These are phyloP conservation scores for Nothomitra cinnamomea DNA, from an alignment of 2,329 filamentous ascomycete genomes.

Conservation along the genomic window DNA sequence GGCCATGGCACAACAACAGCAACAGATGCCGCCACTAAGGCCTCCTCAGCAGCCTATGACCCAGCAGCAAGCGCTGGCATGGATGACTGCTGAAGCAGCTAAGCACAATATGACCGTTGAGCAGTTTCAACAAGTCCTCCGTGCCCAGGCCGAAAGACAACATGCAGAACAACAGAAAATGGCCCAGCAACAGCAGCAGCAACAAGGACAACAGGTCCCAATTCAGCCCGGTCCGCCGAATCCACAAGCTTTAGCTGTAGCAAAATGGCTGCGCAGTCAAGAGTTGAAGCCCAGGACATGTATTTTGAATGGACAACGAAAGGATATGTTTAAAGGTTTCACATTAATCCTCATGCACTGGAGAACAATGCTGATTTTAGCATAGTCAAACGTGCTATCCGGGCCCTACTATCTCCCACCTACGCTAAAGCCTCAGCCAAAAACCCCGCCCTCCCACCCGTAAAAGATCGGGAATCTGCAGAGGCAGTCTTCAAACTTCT, in stretches of 20 bases:
- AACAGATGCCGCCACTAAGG: neutral
- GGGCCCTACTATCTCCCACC: constrained; percentile 71
- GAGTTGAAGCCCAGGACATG: constrained; percentile 79
- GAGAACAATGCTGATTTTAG: constrained; percentile 1
- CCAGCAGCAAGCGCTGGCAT: constrained; percentile 35
- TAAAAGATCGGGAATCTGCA: constrained; percentile 74
- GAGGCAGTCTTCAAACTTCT: constrained; percentile 92
- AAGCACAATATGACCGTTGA: constrained; percentile 73
- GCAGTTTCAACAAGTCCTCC: constrained; percentile 60
- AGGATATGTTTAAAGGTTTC: constrained; percentile 91
- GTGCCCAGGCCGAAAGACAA: constrained; percentile 20
- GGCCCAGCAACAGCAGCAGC: constrained; percentile 20
- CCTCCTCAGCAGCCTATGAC: neutral
- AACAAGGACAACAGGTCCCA: constrained; percentile 27
- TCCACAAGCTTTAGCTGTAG: constrained; percentile 73
- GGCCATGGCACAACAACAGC: neutral
- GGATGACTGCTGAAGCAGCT: constrained; percentile 66
- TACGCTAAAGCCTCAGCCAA: constrained; percentile 71
- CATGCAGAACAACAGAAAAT: constrained; percentile 17
- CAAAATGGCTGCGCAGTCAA: constrained; percentile 70
- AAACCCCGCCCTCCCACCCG: constrained; percentile 77
- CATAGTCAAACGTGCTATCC: constrained; percentile 84
- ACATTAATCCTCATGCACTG: neutral
- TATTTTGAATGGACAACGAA: constrained; percentile 88
- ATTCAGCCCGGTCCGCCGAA: constrained; percentile 49